phyloP scores from a whole-genome alignment of 2,329 filamentous ascomycete species.

The Aspergillus alliaceus region DNA sequence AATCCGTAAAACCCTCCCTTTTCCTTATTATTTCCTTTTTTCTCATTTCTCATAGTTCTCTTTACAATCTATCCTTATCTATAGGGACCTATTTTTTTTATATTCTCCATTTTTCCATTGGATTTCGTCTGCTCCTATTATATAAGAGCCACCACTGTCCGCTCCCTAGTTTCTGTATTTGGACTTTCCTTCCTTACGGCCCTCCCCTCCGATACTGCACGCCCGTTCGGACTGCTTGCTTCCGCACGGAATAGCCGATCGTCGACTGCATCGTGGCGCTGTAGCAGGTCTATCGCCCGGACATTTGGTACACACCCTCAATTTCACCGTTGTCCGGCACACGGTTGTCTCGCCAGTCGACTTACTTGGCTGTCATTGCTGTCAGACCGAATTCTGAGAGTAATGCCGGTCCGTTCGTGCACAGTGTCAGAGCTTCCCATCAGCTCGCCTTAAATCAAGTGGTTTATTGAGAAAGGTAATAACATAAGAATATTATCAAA shows the following conservation, averaged over 20 bases:
- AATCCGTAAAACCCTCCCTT: slow-evolving; percentile 5
- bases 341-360: slow-evolving; percentile 18
- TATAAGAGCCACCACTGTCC: slow-evolving; percentile 10
- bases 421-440: slow-evolving; percentile 22
- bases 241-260: slow-evolving; percentile 10
- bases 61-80: slow-evolving; percentile 11
- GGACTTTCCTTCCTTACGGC: slow-evolving; percentile 11
- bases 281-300: slow-evolving; percentile 32
- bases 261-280: slow-evolving; percentile 27
- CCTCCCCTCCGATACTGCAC: slow-evolving; percentile 5
- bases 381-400: slow-evolving; percentile 21
- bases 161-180: slow-evolving; percentile 14
- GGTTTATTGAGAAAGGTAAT: slow-evolving; percentile 1
- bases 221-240: slow-evolving; percentile 10
- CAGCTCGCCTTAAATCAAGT: slow-evolving; percentile 25
- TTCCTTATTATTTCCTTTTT: slow-evolving; percentile 11
- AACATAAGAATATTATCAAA: not conserved
- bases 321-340: slow-evolving; percentile 30
- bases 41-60: slow-evolving; percentile 8
- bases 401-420: slow-evolving; percentile 35
- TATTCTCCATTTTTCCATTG: slow-evolving; percentile 5
- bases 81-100: slow-evolving; percentile 13
- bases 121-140: slow-evolving; percentile 1
- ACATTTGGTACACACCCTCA: not conserved
- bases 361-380: slow-evolving; percentile 18